A percentile compares a stretch with the other conserved stretches of the same genome.
Evolutionary conservation across 2,329 filamentous ascomycete genomes (phyloP).

Genomic region (Torrubiellomyces zombiae): DNA sequence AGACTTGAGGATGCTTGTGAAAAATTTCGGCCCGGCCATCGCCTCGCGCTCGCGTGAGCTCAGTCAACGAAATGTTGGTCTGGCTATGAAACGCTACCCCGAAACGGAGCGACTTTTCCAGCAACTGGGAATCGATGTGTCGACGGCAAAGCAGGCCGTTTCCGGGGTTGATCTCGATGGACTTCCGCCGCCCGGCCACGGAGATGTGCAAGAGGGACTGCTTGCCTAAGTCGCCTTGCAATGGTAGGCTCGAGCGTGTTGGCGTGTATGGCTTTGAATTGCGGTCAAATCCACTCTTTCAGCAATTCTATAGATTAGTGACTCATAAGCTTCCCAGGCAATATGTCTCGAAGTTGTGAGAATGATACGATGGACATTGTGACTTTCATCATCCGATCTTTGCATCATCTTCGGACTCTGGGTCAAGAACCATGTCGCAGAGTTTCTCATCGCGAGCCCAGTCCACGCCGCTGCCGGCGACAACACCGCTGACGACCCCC

Average conservation of each 20-base stretch:
- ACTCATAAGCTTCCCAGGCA: too few relatives aligned
- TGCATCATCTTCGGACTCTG: constrained; percentile 30
- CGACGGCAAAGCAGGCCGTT: constrained; percentile 1
- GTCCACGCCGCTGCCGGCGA: constrained; percentile 68
- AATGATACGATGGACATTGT: too few relatives aligned
- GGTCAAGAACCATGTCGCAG: constrained; percentile 54
- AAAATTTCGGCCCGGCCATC: background rate
- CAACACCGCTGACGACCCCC: constrained; percentile 58
- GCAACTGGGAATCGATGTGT: background rate
- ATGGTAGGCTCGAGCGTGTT: too few relatives aligned
- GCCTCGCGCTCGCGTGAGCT: constrained; percentile 1
- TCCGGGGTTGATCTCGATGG: background rate
- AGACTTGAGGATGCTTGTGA: constrained; percentile 1
- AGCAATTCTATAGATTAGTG: too few relatives aligned
- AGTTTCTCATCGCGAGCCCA: constrained; percentile 58
- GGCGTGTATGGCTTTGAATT: too few relatives aligned
- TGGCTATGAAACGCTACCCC: constrained; percentile 1
- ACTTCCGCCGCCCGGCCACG: constrained; percentile 1
- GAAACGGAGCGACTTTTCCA: constrained; percentile 2
- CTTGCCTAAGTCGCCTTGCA: constrained; percentile 1
- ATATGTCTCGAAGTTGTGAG: too few relatives aligned
- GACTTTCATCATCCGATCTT: too few relatives aligned
- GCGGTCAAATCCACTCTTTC: too few relatives aligned
- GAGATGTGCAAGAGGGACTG: constrained; percentile 3
- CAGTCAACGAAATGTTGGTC: constrained; percentile 1